Base-by-base conservation (phyloP, 1,139 yeast species). In the Debaryomyces subglobosus region DNA sequence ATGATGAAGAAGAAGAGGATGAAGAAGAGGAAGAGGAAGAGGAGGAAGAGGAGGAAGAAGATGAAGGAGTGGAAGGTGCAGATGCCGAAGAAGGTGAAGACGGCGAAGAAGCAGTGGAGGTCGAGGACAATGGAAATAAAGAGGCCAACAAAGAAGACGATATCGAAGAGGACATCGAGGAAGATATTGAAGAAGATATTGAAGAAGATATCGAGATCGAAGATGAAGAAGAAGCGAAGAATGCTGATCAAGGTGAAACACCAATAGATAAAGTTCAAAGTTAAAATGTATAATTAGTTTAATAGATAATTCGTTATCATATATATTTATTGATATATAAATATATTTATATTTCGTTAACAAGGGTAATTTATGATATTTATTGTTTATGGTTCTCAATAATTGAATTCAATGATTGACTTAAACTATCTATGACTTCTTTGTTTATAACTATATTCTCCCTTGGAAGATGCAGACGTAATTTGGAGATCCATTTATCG, bases 1-100 rank as follows among this genome's bases (percentile, higher is more conserved):
- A 69, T 10, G 80, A 73, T 15, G 79, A 74, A 4, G 96, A 89
- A 49, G 79, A 74, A 1, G 79, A 74, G 3, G 96, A 89, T 49
- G 79, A 74, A 1, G 80, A 73, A 16, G 79, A 73, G 3, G 96
- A 89, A 49, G 79, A 73, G 1, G 79, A 58, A 61, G 79, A 76
- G 3, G 80, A 75, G 5, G 79, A 72, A 2, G 79, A 81, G 3
- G 86, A 79, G 24, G 87, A 79, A 8, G 86, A 79, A 72, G 77
- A 72, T 49, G 77, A 72, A 47, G 69, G 64, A 36, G 69, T 64
- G 23, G 79, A 69, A n/a, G 79, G 72, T 23, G 87, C 79, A 9
- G 86, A 79, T 3, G 87, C 80, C 5, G 12, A 29, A 36, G 40
- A 47, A 25, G 53, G 48, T 9, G 49, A 48, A 9, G 48, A n/a